These are phyloP conservation scores for Buddleja alternifolia DNA, from an alignment of 257 asterid species.

Conservation along the genomic window DNA sequence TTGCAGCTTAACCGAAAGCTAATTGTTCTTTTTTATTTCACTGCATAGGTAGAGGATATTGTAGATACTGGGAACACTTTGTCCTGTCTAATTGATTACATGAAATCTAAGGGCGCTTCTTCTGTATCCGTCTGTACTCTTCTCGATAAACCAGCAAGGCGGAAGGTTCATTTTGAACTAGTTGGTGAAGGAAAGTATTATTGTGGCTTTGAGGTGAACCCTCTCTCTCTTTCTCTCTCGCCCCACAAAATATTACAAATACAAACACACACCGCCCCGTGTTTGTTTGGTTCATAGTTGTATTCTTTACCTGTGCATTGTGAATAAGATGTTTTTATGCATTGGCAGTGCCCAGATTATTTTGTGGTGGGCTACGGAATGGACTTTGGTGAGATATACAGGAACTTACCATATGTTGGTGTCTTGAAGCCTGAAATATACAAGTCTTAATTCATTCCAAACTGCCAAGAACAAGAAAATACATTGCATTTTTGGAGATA, in stretches of 20 bases:
- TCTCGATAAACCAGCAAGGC: constrained; percentile 73
- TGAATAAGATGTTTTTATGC: constrained; percentile 6
- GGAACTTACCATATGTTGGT: constrained; percentile 90
- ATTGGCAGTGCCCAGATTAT: constrained; percentile 75
- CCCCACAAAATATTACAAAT: not conserved
- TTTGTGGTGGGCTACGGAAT: constrained; percentile 95
- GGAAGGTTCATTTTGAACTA: constrained; percentile 64
- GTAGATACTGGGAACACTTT: constrained; percentile 90
- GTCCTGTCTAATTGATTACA: constrained; percentile 61
- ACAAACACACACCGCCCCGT: too few relatives aligned
- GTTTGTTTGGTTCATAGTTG: not conserved
- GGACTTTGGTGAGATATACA: constrained; percentile 78
- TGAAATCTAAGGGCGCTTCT: constrained; percentile 79
- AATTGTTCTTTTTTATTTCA: constrained; percentile 1
- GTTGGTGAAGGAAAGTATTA: constrained; percentile 87
- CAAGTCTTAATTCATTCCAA: constrained; percentile 32
- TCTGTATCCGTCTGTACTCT: constrained; percentile 87
- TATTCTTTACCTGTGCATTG: not conserved
- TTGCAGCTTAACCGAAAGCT: not conserved
- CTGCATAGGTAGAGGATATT: constrained; percentile 82
- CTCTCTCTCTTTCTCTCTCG: constrained; percentile 29
- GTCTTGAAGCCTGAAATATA: constrained; percentile 80
- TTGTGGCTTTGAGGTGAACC: constrained; percentile 77
- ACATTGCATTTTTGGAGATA: not conserved
- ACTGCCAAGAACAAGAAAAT: not conserved